These are phyloP conservation scores for Lodderomyces beijingensis DNA, from an alignment of 1,139 yeast genomes.

Conservation along the genomic window DNA sequence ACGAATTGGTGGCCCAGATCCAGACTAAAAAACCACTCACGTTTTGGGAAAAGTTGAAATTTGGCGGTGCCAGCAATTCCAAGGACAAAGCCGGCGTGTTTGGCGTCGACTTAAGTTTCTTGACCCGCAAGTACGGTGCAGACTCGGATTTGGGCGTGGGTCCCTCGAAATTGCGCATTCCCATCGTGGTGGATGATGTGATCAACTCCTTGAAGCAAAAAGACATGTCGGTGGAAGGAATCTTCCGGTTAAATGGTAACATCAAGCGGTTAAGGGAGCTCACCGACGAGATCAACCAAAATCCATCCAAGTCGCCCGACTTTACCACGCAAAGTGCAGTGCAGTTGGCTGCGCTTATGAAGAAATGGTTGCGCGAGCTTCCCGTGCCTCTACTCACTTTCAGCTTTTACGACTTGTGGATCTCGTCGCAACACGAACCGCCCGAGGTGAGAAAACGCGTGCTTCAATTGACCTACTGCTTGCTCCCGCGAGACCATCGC, in stretches of 20 bases:
- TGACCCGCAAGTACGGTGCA: slow-evolving; percentile 75
- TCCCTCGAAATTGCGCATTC: slow-evolving; percentile 73
- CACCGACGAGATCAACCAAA: slow-evolving; percentile 68
- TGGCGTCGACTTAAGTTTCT: slow-evolving; percentile 69
- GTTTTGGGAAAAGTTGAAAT: slow-evolving; percentile 72
- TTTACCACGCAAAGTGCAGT: slow-evolving; percentile 79
- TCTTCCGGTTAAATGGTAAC: slow-evolving; percentile 94
- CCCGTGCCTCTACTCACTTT: slow-evolving; percentile 89
- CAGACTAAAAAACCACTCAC: slow-evolving; percentile 54
- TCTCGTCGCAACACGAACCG: slow-evolving; percentile 60
- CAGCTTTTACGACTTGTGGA: slow-evolving; percentile 75
- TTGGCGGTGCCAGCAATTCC: slow-evolving; percentile 28
- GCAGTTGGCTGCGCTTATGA: slow-evolving; percentile 89
- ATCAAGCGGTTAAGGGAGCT: slow-evolving; percentile 76
- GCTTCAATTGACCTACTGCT: slow-evolving; percentile 67
- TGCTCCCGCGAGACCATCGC: slow-evolving; percentile 79
- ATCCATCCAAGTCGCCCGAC: slow-evolving; percentile 71
- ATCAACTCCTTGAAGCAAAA: slow-evolving; percentile 80
- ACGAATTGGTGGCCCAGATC: slow-evolving; percentile 51
- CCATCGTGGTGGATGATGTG: slow-evolving; percentile 82
- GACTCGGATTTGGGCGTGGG: slow-evolving; percentile 89
- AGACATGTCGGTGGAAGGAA: slow-evolving; percentile 96
- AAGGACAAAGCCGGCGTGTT: slow-evolving; percentile 50
- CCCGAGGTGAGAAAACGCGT: slow-evolving; percentile 48
- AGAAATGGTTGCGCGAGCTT: slow-evolving; percentile 85